These are phyloP conservation scores for Tolypocladium endophyticum DNA, from an alignment of 2,329 filamentous ascomycete genomes.

Conservation along the genomic window DNA sequence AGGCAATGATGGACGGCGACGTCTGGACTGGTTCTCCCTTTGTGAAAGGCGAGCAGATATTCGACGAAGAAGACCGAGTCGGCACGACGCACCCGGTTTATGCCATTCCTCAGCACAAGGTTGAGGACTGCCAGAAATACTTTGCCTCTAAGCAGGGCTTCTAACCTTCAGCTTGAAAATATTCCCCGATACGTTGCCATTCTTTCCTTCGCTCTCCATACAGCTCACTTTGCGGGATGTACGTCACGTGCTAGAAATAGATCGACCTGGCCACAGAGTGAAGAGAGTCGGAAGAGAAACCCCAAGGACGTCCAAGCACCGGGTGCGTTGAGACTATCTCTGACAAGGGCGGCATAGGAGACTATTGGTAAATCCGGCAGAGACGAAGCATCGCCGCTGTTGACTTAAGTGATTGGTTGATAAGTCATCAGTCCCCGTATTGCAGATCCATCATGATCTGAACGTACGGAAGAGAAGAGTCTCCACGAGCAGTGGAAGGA, in stretches of 20 bases:
- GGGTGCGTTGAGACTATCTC: background rate
- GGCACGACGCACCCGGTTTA: conserved; percentile 72
- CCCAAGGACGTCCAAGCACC: background rate
- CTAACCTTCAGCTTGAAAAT: conserved; percentile 20
- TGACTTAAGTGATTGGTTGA: background rate
- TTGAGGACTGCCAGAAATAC: conserved; percentile 53
- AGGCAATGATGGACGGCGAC: conserved; percentile 23
- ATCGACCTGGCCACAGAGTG: background rate
- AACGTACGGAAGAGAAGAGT: background rate
- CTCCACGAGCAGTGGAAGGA: background rate
- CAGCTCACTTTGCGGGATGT: background rate
- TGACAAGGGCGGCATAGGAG: background rate
- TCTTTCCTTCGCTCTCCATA: background rate
- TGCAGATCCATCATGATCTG: background rate
- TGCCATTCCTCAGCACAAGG: conserved; percentile 64
- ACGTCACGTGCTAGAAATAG: background rate
- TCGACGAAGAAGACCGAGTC: conserved; percentile 62
- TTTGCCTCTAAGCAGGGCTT: conserved; percentile 51
- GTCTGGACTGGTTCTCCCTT: conserved; percentile 38
- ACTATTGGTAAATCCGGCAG: background rate
- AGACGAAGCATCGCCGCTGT: background rate
- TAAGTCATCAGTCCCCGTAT: conserved; percentile 2
- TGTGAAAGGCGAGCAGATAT: conserved; percentile 48
- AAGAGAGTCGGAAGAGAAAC: background rate
- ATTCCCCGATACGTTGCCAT: background rate